phyloP scores from a whole-genome alignment of 73 alveolate genomes.

The Stentor roeselii region DNA sequence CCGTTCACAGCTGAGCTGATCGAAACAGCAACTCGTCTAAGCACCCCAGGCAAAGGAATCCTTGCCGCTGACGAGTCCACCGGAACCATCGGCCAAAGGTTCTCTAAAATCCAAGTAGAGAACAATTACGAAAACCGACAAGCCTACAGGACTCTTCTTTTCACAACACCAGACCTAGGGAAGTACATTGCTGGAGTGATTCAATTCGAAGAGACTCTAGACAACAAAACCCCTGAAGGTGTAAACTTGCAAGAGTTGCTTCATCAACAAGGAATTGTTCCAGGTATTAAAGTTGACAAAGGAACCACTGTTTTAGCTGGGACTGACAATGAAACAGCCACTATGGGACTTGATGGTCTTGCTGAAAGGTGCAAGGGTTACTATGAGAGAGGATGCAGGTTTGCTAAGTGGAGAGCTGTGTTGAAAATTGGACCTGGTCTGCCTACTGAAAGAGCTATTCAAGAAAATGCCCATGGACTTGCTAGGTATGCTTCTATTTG shows the following conservation, averaged over 20 bases:
- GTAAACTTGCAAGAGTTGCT: constrained; percentile 82
- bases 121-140: constrained; percentile 92
- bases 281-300: constrained; percentile 99
- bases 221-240: constrained; percentile 87
- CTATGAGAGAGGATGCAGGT: constrained; percentile 90
- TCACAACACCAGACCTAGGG: constrained; percentile 93
- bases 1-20: constrained; percentile 88
- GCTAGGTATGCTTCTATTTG: constrained; percentile 99
- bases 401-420: constrained; percentile 99
- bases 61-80: constrained; percentile 97
- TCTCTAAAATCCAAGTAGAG: constrained; percentile 76
- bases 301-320: constrained; percentile 85
- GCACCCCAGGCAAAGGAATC: constrained; percentile 91
- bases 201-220: constrained; percentile 95
- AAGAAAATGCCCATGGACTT: constrained; percentile 93
- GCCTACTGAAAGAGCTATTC: constrained; percentile 85
- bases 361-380: constrained; percentile 62
- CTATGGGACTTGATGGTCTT: constrained; percentile 71
- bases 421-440: constrained; percentile 75
- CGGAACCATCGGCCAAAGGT: constrained; percentile 92
- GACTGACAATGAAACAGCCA: constrained; percentile 88
- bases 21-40: constrained; percentile 79
- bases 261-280: constrained; percentile 82
- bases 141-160: constrained; percentile 90
- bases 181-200: constrained; percentile 96